Evolutionary conservation across 1,139 yeast genomes (phyloP).

Genomic region (Candida tunisiensis): DNA sequence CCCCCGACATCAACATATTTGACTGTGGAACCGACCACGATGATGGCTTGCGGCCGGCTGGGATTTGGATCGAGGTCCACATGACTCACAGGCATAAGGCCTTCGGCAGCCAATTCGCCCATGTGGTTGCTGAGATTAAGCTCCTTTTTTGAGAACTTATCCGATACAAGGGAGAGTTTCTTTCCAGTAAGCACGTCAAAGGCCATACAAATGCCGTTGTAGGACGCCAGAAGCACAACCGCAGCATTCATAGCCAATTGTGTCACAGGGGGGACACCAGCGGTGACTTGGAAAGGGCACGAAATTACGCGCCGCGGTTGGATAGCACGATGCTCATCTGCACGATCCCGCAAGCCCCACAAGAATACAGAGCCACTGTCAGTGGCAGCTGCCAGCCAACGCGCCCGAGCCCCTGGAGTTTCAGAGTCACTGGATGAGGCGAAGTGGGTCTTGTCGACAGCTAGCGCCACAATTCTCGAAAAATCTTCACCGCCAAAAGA

Average conservation of each 20-base stretch:
- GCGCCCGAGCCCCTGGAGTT: conserved; percentile 40
- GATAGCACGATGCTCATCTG: conserved; percentile 9
- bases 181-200: conserved; percentile 50
- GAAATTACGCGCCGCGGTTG: conserved; percentile 11
- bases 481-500: too few relatives aligned
- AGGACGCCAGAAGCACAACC: conserved; percentile 43
- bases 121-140: conserved; percentile 13
- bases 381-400: conserved; percentile 29
- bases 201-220: conserved; percentile 43
- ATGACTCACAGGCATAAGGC: conserved; percentile 24
- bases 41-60: conserved; percentile 31
- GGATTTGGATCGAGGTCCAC: conserved; percentile 29
- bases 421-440: conserved; percentile 12
- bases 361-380: conserved; percentile 21
- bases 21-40: conserved; percentile 36
- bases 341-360: conserved; percentile 19
- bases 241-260: conserved; percentile 24
- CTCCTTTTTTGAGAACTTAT: conserved; percentile 29
- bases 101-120: conserved; percentile 7
- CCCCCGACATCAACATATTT: conserved; percentile 53
- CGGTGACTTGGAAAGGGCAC: conserved; percentile 13
- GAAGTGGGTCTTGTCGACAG: conserved; percentile 8
- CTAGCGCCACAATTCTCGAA: not conserved
- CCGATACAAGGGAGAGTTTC: conserved; percentile 30
- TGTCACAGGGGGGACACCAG: conserved; percentile 17